These are phyloP conservation scores for Dendrobium chrysotoxum DNA, from an alignment of 106 monocot genomes.

Conservation along the genomic window DNA sequence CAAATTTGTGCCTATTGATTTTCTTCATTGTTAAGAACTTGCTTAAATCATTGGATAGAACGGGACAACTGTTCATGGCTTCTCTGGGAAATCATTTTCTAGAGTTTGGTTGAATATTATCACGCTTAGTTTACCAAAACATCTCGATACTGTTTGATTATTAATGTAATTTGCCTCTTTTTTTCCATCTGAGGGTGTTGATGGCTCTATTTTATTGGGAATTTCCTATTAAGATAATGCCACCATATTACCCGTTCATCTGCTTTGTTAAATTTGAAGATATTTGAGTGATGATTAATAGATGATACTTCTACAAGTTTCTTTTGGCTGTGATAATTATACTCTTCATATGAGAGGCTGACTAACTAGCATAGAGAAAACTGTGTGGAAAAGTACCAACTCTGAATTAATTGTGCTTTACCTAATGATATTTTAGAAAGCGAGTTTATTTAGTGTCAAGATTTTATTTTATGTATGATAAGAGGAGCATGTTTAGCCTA, in stretches of 20 bases:
- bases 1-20: not conserved
- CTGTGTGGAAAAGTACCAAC: too few relatives aligned
- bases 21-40: not conserved
- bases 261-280: not conserved
- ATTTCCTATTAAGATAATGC: not conserved
- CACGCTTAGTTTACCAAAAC: not conserved
- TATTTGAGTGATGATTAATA: too few relatives aligned
- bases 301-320: too few relatives aligned
- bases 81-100: not conserved
- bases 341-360: too few relatives aligned
- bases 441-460: not conserved
- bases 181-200: too few relatives aligned
- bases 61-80: not conserved
- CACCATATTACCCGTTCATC: not conserved
- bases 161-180: too few relatives aligned
- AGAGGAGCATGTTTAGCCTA: not conserved
- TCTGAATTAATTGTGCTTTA: not conserved
- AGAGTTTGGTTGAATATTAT: not conserved
- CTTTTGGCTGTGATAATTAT: too few relatives aligned
- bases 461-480: not conserved
- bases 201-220: not conserved
- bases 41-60: not conserved
- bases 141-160: not conserved
- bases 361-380: too few relatives aligned
- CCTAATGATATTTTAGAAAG: not conserved